A percentile compares a stretch with the other conserved stretches of the same genome.
Conservation (phyloP, 2,329 filamentous ascomycete species). For the Paecilomyces sp. region DNA sequence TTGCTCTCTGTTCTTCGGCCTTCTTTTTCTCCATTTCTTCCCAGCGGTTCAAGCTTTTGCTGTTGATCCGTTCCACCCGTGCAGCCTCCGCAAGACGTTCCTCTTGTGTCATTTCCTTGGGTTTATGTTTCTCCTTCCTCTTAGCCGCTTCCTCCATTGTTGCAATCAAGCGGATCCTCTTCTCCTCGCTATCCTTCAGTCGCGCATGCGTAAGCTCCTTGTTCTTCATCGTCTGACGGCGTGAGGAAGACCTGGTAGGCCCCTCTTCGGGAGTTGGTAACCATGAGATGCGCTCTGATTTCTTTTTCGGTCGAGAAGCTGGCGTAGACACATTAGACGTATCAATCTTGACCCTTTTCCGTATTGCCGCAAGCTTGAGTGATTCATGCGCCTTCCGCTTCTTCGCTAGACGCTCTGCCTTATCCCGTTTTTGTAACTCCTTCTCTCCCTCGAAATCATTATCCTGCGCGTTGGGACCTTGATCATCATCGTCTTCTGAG, state of each 20-base stretch:
- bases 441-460: slow-evolving; percentile 82
- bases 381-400: slow-evolving; percentile 77
- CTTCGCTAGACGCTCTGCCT: slow-evolving; percentile 59
- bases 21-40: slow-evolving; percentile 86
- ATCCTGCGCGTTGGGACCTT: slow-evolving; percentile 45
- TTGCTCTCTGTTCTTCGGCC: slow-evolving; percentile 73
- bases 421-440: slow-evolving; percentile 71
- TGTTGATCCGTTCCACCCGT: slow-evolving; percentile 75
- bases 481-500: slow-evolving; percentile 73
- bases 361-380: slow-evolving; percentile 48
- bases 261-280: slow-evolving; percentile 57
- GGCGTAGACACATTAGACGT: slow-evolving; percentile 36
- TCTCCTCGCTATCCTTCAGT: slow-evolving; percentile 43
- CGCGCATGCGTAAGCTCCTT: slow-evolving; percentile 51
- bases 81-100: slow-evolving; percentile 78
- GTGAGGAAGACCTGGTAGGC: slow-evolving; percentile 54
- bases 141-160: slow-evolving; percentile 56
- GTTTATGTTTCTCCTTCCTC: slow-evolving; percentile 64
- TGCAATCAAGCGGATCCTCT: slow-evolving; percentile 40
- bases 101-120: slow-evolving; percentile 77
- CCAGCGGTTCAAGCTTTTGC: slow-evolving; percentile 87
- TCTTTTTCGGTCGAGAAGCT: slow-evolving; percentile 53
- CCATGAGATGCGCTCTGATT: slow-evolving; percentile 65
- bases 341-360: slow-evolving; percentile 72
- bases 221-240: slow-evolving; percentile 57